Evolutionary conservation across 495 filamentous ascomycete species (phyloP), one percentile per base, ranked within the genome.

Genomic region (Xylaria scruposa): DNA sequence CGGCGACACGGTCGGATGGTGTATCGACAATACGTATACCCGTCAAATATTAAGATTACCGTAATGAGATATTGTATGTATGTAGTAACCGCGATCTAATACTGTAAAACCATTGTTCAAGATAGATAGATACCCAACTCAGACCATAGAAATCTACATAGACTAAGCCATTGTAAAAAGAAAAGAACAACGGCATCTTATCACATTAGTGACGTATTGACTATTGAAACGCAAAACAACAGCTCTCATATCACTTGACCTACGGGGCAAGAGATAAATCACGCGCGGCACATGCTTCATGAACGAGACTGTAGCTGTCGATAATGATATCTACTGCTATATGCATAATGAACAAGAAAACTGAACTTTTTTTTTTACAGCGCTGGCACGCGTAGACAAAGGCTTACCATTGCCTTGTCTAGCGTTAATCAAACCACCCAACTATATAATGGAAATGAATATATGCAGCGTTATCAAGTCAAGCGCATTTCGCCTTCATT

Each of bases 391-490:
- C 21, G 56, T 6, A 21, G 65, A 53, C 19, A 5, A 5, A 44
- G 36, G 36, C 33, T 54, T 54, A 29, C 49, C 65, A 36, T 36
- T 5, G 5, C 19, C 15, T 15, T 15, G 8, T 21, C 29, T 21
- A 33, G 17, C 9, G 21, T 13, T 17, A 56, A 49, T 51, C 10
- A 44, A 54, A 40, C 26, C 24, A 40, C 29, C n/a, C n/a, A 46
- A 9, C n/a, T 67, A 56, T 67, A 56, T 67, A 44, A 54, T 67
- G 21, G 13, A 56, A 67, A 29, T 13, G 12, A 44, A 42, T 67
- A 42, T 54, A 42, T 67, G 65, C 49, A 44, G 19, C 26, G 49
- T 38, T 38, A 26, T 53, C n/a, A n/a, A 38, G 17, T 53, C 38
- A 56, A 29, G 31, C 19, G 31, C 49, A 54, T 38, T 17, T 21